Evolutionary conservation across 306 rosid species (phyloP).

Genomic region (Cucurbita ficifolia): DNA sequence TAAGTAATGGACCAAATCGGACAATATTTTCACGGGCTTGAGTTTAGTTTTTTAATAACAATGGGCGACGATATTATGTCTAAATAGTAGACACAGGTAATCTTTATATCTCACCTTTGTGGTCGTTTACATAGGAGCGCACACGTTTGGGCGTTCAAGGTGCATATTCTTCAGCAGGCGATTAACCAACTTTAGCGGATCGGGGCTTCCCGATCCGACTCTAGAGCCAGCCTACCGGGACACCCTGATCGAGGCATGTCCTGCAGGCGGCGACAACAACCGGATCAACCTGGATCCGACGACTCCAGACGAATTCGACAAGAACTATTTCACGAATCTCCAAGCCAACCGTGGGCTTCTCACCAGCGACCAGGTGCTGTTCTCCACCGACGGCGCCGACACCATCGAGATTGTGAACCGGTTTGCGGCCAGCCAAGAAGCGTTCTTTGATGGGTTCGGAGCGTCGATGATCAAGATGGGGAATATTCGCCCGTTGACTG

Average conservation of each 20-base stretch:
- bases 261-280: not conserved
- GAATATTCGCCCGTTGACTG: conserved; percentile 40
- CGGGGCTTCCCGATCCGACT: conserved; percentile 40
- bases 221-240: conserved; percentile 36
- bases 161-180: conserved; percentile 33
- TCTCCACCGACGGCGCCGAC: conserved; percentile 3
- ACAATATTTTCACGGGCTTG: no score
- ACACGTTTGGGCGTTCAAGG: conserved; percentile 56
- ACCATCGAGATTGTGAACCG: not conserved
- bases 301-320: conserved; percentile 28
- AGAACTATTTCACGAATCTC: conserved; percentile 33
- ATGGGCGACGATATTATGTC: no score
- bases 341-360: conserved; percentile 4
- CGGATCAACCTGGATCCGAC: not conserved
- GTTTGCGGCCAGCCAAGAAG: not conserved
- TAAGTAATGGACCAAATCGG: no score
- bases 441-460: conserved; percentile 22
- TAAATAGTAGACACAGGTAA: no score
- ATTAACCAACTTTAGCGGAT: conserved; percentile 32
- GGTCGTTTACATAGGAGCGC: conserved; percentile 30
- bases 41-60: no score
- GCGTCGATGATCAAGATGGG: conserved; percentile 69
- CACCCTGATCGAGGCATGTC: conserved; percentile 28
- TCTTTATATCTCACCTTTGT: no score
- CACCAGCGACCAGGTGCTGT: not conserved